phyloP scores from a whole-genome alignment of 164 flowering plant genomes.

The Cinnamomum micranthum region DNA sequence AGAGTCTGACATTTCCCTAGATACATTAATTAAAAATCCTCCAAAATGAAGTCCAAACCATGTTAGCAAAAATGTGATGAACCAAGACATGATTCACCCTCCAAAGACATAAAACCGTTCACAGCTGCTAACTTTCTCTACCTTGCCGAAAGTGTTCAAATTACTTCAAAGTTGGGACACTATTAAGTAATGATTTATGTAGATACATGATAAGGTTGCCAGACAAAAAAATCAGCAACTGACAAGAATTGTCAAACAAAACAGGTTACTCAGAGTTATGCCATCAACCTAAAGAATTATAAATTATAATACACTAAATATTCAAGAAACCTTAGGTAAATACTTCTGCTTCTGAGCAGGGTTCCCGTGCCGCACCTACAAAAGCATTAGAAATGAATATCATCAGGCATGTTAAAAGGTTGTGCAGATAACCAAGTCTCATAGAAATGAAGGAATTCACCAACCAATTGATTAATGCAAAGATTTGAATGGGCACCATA shows the following conservation, averaged over 20 bases:
- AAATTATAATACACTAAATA: neutral
- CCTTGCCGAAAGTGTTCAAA: no score
- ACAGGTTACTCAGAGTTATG: neutral
- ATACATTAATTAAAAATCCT: no score
- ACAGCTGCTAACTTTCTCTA: no score
- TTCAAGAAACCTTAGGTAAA: constrained; percentile 72
- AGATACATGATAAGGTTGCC: neutral
- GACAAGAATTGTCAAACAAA: neutral
- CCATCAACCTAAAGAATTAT: neutral
- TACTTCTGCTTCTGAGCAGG: constrained; percentile 85
- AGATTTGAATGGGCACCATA: constrained; percentile 97
- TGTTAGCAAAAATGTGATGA: no score
- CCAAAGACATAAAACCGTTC: no score
- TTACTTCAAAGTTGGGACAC: no score
- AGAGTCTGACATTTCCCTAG: no score
- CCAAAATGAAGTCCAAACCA: no score
- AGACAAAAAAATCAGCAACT: neutral
- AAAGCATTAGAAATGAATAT: constrained; percentile 9
- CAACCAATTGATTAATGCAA: constrained; percentile 94
- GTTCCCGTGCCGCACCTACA: constrained; percentile 84
- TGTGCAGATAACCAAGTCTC: neutral
- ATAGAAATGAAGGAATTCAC: constrained; percentile 6
- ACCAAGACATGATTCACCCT: no score
- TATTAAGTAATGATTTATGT: no score
- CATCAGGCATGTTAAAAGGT: neutral